phyloP scores from a whole-genome alignment of 768 basidiomycete genomes.

The Chalciporus pseudorubinellus region DNA sequence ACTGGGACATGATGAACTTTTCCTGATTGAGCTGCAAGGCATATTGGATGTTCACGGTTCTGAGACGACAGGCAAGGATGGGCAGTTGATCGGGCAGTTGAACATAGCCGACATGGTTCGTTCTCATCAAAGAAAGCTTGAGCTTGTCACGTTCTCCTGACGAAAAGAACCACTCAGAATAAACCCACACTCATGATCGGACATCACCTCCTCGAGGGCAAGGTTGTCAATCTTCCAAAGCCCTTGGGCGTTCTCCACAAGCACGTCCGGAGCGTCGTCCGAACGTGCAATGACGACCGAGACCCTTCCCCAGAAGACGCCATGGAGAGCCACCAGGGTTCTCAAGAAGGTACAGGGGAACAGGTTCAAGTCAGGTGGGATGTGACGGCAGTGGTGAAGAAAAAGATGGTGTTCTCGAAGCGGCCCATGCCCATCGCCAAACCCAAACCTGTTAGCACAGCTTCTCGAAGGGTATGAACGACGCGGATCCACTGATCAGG shows the following conservation, averaged over 20 bases:
- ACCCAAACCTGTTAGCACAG: slow-evolving; percentile 29
- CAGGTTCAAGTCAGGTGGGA: slow-evolving; percentile 45
- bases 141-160: slow-evolving; percentile 2
- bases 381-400: slow-evolving; percentile 68
- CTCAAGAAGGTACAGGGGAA: background rate
- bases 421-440: slow-evolving; percentile 72
- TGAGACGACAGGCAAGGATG: slow-evolving; percentile 51
- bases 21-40: slow-evolving; percentile 88
- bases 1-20: slow-evolving; percentile 75
- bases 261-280: slow-evolving; percentile 6
- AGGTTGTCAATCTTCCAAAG: slow-evolving; percentile 69
- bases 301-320: background rate
- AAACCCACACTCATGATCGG: slow-evolving; percentile 81
- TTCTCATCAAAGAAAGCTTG: slow-evolving; percentile 2
- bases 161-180: slow-evolving; percentile 41
- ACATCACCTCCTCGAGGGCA: slow-evolving; percentile 89
- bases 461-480: slow-evolving; percentile 19
- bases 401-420: slow-evolving; percentile 82
- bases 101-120: slow-evolving; percentile 62
- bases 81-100: slow-evolving; percentile 77
- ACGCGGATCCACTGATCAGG: background rate
- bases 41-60: slow-evolving; percentile 64
- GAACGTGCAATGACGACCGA: background rate
- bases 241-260: slow-evolving; percentile 75
- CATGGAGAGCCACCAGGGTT: background rate